Evolutionary conservation across 352 stramenopile genomes (phyloP).

Genomic region (Globisporangium yorkense): DNA sequence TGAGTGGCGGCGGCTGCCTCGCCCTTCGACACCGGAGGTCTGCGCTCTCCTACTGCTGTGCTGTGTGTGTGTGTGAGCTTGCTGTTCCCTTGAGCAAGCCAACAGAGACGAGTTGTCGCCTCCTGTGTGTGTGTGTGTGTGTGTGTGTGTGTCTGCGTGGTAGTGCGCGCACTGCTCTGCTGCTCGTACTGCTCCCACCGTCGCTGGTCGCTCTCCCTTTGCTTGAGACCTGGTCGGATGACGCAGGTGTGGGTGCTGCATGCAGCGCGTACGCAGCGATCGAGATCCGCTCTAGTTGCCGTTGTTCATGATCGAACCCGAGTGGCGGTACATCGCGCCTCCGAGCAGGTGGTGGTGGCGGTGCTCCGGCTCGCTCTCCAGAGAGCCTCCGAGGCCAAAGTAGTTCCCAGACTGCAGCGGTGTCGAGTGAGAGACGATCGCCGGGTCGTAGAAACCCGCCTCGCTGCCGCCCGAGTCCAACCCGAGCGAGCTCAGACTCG

Average conservation of each 20-base stretch:
- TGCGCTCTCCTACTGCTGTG: constrained; percentile 1
- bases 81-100: background rate
- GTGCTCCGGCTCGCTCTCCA: constrained; percentile 21
- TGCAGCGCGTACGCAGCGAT: background rate
- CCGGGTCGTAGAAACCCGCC: constrained; percentile 42
- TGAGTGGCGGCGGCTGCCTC: background rate
- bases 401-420: constrained; percentile 11
- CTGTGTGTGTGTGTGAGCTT: constrained; percentile 4
- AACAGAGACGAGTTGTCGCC: constrained; percentile 4
- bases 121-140: constrained; percentile 24
- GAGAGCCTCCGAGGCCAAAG: constrained; percentile 26
- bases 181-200: background rate
- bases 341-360: constrained; percentile 28
- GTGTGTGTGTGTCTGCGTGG: constrained; percentile 13
- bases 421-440: constrained; percentile 30
- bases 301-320: constrained; percentile 45
- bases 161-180: background rate
- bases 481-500: constrained; percentile 14
- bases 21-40: background rate
- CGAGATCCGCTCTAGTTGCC: constrained; percentile 18
- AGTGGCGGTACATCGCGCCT: constrained; percentile 28
- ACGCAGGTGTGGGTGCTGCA: constrained; percentile 4
- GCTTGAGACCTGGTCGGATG: constrained; percentile 11
- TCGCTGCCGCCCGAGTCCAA: constrained; percentile 10
- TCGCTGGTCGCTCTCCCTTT: constrained; percentile 8